Evolutionary conservation across 192 early-diverging fungal genomes (phyloP).

Genomic region (Linnemannia zychae): DNA sequence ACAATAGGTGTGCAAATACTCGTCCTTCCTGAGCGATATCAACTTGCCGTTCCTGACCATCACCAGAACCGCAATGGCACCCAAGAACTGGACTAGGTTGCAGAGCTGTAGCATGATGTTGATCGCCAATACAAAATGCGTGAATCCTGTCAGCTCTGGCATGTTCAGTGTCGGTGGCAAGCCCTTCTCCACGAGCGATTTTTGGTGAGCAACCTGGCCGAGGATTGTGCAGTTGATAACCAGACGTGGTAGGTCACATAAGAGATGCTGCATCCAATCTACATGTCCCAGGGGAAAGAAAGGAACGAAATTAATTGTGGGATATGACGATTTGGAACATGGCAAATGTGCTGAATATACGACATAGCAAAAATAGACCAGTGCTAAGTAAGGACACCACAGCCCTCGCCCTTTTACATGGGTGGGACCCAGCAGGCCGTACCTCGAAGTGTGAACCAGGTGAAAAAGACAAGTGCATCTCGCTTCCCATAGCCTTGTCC

Average conservation of each 20-base stretch:
- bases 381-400: neutral
- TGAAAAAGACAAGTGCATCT: constrained; percentile 42
- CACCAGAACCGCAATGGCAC: constrained; percentile 24
- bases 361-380: constrained; percentile 10
- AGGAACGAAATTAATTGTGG: neutral
- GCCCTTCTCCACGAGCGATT: constrained; percentile 26
- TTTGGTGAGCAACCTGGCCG: constrained; percentile 32
- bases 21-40: constrained; percentile 38
- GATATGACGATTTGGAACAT: neutral
- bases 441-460: constrained; percentile 52
- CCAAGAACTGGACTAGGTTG: constrained; percentile 36
- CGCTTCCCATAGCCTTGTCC: constrained; percentile 43
- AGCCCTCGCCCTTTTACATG: neutral
- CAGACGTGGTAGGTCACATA: constrained; percentile 46
- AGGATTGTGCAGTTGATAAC: constrained; percentile 52
- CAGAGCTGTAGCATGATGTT: constrained; percentile 53
- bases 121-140: constrained; percentile 32
- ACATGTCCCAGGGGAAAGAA: neutral
- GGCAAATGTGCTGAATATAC: too few species aligned
- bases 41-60: constrained; percentile 35
- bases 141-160: constrained; percentile 32
- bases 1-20: constrained; percentile 50
- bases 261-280: constrained; percentile 55
- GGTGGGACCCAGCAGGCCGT: neutral
- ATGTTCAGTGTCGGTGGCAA: constrained; percentile 29